Percentiles rank a stretch among this genome's conserved stretches.
Conservation (phyloP, 768 basidiomycete genomes). For the Amanita inopinata region DNA sequence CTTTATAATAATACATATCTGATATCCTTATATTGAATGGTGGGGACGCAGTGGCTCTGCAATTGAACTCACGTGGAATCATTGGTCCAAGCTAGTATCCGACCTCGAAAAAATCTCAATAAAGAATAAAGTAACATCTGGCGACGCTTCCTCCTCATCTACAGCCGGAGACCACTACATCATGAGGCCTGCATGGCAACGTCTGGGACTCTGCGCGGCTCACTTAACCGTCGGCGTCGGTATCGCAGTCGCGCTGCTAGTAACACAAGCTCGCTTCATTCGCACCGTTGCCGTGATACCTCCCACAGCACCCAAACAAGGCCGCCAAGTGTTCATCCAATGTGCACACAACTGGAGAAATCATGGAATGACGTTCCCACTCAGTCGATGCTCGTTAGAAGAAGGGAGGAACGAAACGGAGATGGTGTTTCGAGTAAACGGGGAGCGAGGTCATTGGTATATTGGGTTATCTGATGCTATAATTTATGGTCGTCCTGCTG, state of each 20-base stretch:
- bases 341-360: constrained; percentile 21
- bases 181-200: constrained; percentile 25
- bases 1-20: neutral
- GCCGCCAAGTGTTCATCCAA: constrained; percentile 20
- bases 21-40: too few species aligned
- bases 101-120: constrained; percentile 16
- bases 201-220: constrained; percentile 19
- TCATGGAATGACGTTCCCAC: constrained; percentile 19
- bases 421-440: constrained; percentile 20
- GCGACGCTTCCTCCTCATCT: constrained; percentile 3
- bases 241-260: constrained; percentile 19
- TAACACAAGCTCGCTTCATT: constrained; percentile 23
- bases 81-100: constrained; percentile 19
- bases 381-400: constrained; percentile 18
- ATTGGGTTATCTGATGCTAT: constrained; percentile 20
- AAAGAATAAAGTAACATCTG: constrained; percentile 11
- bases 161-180: constrained; percentile 13
- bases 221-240: constrained; percentile 23
- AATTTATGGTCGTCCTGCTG: constrained; percentile 17
- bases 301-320: constrained; percentile 10
- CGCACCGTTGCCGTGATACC: constrained; percentile 21
- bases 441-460: constrained; percentile 25
- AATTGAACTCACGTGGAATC: constrained; percentile 26
- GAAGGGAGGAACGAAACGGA: constrained; percentile 24
- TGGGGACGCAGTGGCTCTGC: constrained; percentile 21